Base-by-base conservation (phyloP, 2,329 filamentous ascomycete species). In the Lasiodiplodia gonubiensis region DNA sequence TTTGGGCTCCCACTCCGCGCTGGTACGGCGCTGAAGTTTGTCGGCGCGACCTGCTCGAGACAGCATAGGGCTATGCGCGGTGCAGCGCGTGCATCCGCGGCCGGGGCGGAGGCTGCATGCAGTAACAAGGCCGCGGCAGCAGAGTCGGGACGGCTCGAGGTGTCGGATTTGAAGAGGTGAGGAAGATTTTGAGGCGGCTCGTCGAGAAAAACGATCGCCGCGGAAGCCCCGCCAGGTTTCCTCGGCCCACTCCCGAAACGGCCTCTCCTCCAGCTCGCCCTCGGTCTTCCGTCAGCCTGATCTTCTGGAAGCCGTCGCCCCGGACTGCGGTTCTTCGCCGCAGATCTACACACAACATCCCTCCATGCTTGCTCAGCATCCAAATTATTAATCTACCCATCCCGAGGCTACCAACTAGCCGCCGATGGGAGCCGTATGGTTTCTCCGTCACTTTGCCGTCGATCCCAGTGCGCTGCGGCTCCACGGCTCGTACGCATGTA, bases 11-110 rank as follows among this genome's bases (percentile, higher is more conserved):
- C 57, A 39, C 57, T 10, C 57, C 57, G 57, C 11, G 23, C 21
- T 46, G 35, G 39, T 39, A 60, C 46, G 42, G 59, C 59, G 59
- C 59, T 63, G 59, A 51, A 63, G 59, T 63, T 51, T 63, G 59
- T 63, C 59, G 59, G 59, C 18, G 59, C 59, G 59, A 51, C 18
- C 30, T 63, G 59, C 59, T 63, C n/a, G 59, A 51, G 42, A n/a
- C 42, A 63, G 59, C 27, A 35, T 63, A 63, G 59, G 46, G 35
- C 21, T 35, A 35, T 35, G 54, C 54, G 33, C 35, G 16, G 33
- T 10, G 23, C 7, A 1, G 39, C 12, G 55, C 37, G 27, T 35
- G 57, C 42, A 30, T 49, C 37, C 25, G 57, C 39, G 25, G 33
- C 11, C 59, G 59, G 59, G 59, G 46, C 59, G 42, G 59, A 14